Evolutionary conservation across 257 asterid species (phyloP).

Genomic region (Gardenia jasminoides): DNA sequence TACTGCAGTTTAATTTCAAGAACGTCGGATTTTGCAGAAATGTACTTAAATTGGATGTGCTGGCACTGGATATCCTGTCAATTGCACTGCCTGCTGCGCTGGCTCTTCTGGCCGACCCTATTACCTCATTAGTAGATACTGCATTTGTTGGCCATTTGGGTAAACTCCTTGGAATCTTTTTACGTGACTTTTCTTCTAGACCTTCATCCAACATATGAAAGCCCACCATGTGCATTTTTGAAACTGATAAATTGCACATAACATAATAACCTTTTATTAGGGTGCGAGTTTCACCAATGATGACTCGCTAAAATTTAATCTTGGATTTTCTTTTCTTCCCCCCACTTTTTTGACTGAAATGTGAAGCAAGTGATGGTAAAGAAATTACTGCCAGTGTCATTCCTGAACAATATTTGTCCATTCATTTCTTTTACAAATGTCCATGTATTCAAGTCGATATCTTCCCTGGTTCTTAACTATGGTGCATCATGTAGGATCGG

Average conservation of each 20-base stretch:
- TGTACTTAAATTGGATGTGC: constrained; percentile 53
- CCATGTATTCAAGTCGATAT: not conserved
- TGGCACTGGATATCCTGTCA: constrained; percentile 70
- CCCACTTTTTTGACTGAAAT: not conserved
- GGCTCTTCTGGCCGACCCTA: constrained; percentile 92
- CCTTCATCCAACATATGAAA: not conserved
- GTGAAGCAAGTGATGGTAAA: not conserved
- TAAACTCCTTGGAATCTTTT: constrained; percentile 19
- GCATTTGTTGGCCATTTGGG: constrained; percentile 94
- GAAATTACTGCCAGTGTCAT: not conserved
- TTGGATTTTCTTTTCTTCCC: not conserved
- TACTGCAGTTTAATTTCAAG: constrained; percentile 4
- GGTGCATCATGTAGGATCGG: constrained; percentile 58
- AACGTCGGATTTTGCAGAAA: constrained; percentile 42
- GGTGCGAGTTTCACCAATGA: not conserved
- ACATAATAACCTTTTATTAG: not conserved
- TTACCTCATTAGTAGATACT: constrained; percentile 80
- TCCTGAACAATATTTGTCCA: not conserved
- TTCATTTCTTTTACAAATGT: not conserved
- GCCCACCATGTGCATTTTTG: not conserved
- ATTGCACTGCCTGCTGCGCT: constrained; percentile 87
- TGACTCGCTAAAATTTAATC: not conserved
- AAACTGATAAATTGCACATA: too few species aligned
- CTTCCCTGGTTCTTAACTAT: constrained; percentile 6
- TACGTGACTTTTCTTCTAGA: not conserved